Evolutionary conservation across 2,329 filamentous ascomycete species (phyloP), one percentile per base, ranked within the genome.

Genomic region (Fusarium sterilihyphosum): DNA sequence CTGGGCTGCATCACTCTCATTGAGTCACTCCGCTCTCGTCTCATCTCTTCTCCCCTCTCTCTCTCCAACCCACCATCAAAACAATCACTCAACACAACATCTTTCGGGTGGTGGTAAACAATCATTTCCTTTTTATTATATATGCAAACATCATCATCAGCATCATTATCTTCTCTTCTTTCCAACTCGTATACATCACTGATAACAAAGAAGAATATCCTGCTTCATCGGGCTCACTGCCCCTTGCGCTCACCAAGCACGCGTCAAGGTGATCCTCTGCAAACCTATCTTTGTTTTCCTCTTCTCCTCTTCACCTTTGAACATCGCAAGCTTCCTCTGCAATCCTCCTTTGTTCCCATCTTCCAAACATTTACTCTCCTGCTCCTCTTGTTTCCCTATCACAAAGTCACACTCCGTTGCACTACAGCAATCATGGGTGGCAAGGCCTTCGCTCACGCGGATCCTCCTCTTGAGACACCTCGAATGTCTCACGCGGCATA

Each of bases 401-500:
- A 26, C 41, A 49, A 37, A 56, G 37, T 12, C 24, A 24, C 40
- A 43, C 29, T 22, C 17, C 38, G 20, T 35, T 38, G 26, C 29
- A 24, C 20, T 43, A 33, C 56, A 37, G 43, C 57, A 73, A 70
- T 13, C 31, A 94, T 94, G 93, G 93, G 93, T 26, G 93, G 93
- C 24, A 83, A 83, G 3, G 89, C 87, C 1, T 94, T 94, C 71
- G 70, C 84, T 3, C 83, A 80, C 29, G 85, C 83, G 31, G 73
- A 77, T 2, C 80, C 87, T 33, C 79, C 86, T 2, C 85, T 94
- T 16, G 75, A 80, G 67, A 93, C 91, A 1, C 93, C 92, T 8
- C 90, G 93, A 24, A 93, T 96, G 89, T 83, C 85, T 9, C 83
- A 84, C 4, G 73, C 81, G 0, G 81, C 92, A 38, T 96, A 95